phyloP scores from a whole-genome alignment of 2,329 filamentous ascomycete species.

The Hortaea werneckii region DNA sequence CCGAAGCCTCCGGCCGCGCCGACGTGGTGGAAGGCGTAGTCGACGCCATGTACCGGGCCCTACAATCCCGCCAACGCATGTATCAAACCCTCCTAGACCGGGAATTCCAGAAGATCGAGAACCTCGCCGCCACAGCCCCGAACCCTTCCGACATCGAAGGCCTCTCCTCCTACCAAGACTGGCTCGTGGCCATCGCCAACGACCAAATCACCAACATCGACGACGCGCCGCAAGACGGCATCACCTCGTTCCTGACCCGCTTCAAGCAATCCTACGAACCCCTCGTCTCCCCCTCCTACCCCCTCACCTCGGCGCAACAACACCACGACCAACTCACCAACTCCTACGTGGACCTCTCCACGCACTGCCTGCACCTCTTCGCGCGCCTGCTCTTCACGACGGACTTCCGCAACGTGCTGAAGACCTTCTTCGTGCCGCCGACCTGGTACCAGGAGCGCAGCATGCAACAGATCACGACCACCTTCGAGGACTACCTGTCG shows the following conservation, averaged over 20 bases:
- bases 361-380: slow-evolving; percentile 83
- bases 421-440: slow-evolving; percentile 77
- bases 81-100: slow-evolving; percentile 86
- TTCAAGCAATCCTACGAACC: slow-evolving; percentile 78
- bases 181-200: slow-evolving; percentile 93
- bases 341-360: slow-evolving; percentile 89
- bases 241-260: slow-evolving; percentile 71
- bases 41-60: slow-evolving; percentile 85
- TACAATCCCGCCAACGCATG: slow-evolving; percentile 70
- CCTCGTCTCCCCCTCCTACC: slow-evolving; percentile 69
- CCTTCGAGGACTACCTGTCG: slow-evolving; percentile 86
- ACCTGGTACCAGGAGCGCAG: slow-evolving; percentile 69
- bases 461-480: slow-evolving; percentile 89
- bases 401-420: slow-evolving; percentile 75
- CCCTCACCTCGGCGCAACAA: slow-evolving; percentile 52
- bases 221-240: slow-evolving; percentile 60
- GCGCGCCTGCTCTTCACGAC: slow-evolving; percentile 78
- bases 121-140: slow-evolving; percentile 41
- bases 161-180: slow-evolving; percentile 68
- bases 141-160: slow-evolving; percentile 58
- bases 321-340: slow-evolving; percentile 72
- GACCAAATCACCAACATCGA: slow-evolving; percentile 98
- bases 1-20: slow-evolving; percentile 70
- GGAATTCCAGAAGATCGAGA: slow-evolving; percentile 66
- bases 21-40: slow-evolving; percentile 93